phyloP scores from a whole-genome alignment of 352 stramenopile genomes.

The Phytophthora pinifolia region DNA sequence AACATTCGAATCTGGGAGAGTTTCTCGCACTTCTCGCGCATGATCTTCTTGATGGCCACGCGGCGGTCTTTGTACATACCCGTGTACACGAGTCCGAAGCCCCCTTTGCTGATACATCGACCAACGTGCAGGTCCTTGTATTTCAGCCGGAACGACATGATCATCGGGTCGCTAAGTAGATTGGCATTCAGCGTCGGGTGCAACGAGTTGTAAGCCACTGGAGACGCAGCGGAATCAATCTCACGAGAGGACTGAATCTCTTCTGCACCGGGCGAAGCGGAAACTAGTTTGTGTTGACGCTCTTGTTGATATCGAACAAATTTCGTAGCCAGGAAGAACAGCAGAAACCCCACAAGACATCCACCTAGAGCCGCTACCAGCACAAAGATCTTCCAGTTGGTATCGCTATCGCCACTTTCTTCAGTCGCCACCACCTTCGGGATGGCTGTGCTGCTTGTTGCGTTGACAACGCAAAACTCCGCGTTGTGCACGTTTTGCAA shows the following conservation, averaged over 20 bases:
- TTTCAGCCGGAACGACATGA: constrained; percentile 38
- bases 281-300: constrained; percentile 9
- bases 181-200: constrained; percentile 36
- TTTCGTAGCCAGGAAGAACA: constrained; percentile 34
- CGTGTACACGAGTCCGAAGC: constrained; percentile 43
- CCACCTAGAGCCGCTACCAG: constrained; percentile 34
- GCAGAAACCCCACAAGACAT: constrained; percentile 36
- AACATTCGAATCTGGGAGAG: constrained; percentile 40
- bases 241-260: constrained; percentile 21
- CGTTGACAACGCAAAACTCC: constrained; percentile 45
- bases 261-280: constrained; percentile 12
- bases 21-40: constrained; percentile 36
- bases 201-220: constrained; percentile 46
- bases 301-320: constrained; percentile 19
- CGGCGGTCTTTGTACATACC: constrained; percentile 34
- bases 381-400: constrained; percentile 37
- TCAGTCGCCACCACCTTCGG: constrained; percentile 18
- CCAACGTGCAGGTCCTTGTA: constrained; percentile 40
- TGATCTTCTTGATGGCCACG: constrained; percentile 51
- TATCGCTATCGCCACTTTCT: constrained; percentile 7
- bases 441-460: constrained; percentile 15
- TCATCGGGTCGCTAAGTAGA: constrained; percentile 38
- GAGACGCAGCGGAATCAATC: constrained; percentile 26
- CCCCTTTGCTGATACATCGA: constrained; percentile 45
- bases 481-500: constrained; percentile 30